A percentile compares a stretch with the other conserved stretches of the same genome.
Evolutionary conservation across 768 basidiomycete genomes (phyloP).

Genomic region (Collybiopsis confluens): DNA sequence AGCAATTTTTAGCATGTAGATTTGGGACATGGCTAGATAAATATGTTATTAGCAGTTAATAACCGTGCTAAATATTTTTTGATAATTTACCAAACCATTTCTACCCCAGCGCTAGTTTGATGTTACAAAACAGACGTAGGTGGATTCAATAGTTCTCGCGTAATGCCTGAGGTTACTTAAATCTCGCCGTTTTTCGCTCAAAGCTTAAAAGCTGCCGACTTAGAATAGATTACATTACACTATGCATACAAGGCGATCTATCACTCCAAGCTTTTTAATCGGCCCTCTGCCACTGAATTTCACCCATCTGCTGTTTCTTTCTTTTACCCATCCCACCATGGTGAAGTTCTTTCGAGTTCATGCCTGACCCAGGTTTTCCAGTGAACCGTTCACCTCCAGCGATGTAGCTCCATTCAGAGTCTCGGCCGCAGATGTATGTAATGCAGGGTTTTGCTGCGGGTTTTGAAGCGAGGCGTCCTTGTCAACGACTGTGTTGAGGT

Average conservation of each 20-base stretch:
- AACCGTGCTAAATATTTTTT: too few relatives aligned
- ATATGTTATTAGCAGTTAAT: too few relatives aligned
- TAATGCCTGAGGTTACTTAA: too few relatives aligned
- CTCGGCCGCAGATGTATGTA: neutral
- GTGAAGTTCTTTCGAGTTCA: conserved; percentile 16
- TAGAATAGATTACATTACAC: neutral
- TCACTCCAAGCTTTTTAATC: neutral
- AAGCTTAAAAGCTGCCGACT: too few relatives aligned
- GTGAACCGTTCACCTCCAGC: conserved; percentile 8
- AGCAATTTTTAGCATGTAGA: too few relatives aligned
- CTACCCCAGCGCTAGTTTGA: too few relatives aligned
- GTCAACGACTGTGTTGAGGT: conserved; percentile 7
- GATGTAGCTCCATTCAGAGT: conserved; percentile 10
- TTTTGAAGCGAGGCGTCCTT: conserved; percentile 5
- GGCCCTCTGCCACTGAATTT: neutral
- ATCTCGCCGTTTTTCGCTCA: too few relatives aligned
- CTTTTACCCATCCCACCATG: conserved; percentile 24
- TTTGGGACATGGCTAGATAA: too few relatives aligned
- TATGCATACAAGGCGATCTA: neutral
- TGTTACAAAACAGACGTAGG: too few relatives aligned
- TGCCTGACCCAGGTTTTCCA: conserved; percentile 12
- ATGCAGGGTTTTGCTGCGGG: neutral
- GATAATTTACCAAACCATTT: too few relatives aligned
- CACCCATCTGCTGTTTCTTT: conserved; percentile 25
- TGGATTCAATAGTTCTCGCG: too few relatives aligned